Evolutionary conservation across 768 basidiomycete genomes (phyloP), one percentile per base, ranked within the genome.

Genomic region (Solioccasus polychromus): DNA sequence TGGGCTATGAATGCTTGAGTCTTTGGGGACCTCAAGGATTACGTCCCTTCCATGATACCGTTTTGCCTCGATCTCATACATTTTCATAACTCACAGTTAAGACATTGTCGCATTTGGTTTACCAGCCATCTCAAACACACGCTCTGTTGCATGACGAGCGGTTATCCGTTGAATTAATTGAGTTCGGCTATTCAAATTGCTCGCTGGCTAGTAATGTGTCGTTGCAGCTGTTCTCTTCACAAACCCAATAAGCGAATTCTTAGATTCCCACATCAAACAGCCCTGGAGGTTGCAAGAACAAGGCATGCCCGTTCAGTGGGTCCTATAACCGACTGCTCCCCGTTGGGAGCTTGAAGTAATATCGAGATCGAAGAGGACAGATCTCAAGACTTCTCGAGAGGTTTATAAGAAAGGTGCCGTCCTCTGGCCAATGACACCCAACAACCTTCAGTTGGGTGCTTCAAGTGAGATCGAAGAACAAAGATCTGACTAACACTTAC

Each of bases 261-360:
- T 43, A 49, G 48, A 61, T 53, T 59, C 58, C 51, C 56, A 52
- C 50, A 57, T 49, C 54, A 62, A 57, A 53, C 61, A 52, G 20
- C 53, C 46, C 42, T 36, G 29, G 38, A 45, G 35, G 47, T 42
- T 48, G 47, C 50, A 44, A 44, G 48, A 51, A 59, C 61, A 50
- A 62, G 64, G 62, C 59, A 66, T 55, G 34, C 24, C 58, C 50
- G 37, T 57, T 42, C 41, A 45, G 40, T 52, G 51, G 43, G 52
- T 53, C 66, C 54, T 68, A 66, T 68, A 66, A 54, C 66, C 66
- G 66, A 64, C 47, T 42, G 58, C 38, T 40, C 44, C 41, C 58
- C 50, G 45, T 51, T 53, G 45, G 45, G 45, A 47, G n/a, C 39
- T 59, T 55, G 25, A 45, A 47, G 43, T 52, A 52, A 55, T 64